Conservation (phyloP, 2,329 filamentous ascomycete genomes). For the Alternaria incomplexa region DNA sequence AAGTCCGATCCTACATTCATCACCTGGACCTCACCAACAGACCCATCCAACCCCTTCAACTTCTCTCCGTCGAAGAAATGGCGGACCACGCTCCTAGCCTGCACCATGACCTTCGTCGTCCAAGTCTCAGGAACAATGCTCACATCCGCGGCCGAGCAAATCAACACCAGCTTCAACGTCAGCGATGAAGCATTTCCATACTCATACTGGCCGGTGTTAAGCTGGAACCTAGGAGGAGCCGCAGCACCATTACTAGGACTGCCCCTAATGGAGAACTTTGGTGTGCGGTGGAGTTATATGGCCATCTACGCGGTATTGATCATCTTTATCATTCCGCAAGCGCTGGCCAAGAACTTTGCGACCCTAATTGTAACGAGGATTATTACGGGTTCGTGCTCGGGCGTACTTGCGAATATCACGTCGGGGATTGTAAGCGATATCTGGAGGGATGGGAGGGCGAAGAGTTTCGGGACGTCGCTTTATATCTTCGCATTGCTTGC, state of each 20-base stretch:
- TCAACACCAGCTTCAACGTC: slow-evolving; percentile 49
- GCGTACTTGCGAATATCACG: slow-evolving; percentile 51
- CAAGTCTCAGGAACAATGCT: slow-evolving; percentile 43
- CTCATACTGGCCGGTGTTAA: slow-evolving; percentile 50
- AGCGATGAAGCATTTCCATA: slow-evolving; percentile 49
- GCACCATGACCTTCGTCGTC: slow-evolving; percentile 49
- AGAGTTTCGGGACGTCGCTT: slow-evolving; percentile 52
- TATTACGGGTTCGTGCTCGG: slow-evolving; percentile 53
- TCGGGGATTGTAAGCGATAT: slow-evolving; percentile 45
- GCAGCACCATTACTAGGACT: slow-evolving; percentile 50
- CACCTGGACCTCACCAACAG: slow-evolving; percentile 30
- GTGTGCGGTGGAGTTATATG: slow-evolving; percentile 54
- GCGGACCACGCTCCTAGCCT: slow-evolving; percentile 51
- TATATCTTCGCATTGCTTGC: slow-evolving; percentile 54
- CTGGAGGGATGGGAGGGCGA: slow-evolving; percentile 47
- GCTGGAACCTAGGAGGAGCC: slow-evolving; percentile 53
- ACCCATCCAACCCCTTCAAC: slow-evolving; percentile 49
- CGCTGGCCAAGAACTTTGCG: slow-evolving; percentile 54
- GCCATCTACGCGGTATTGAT: slow-evolving; percentile 50
- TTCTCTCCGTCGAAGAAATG: slow-evolving; percentile 52
- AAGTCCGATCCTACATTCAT: slow-evolving; percentile 7
- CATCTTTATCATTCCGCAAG: slow-evolving; percentile 51
- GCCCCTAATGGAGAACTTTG: slow-evolving; percentile 54
- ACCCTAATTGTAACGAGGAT: slow-evolving; percentile 54
- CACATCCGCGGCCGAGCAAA: slow-evolving; percentile 42